Conservation (phyloP, 1,284 basidiomycete species). For the Peniophora sp. region DNA sequence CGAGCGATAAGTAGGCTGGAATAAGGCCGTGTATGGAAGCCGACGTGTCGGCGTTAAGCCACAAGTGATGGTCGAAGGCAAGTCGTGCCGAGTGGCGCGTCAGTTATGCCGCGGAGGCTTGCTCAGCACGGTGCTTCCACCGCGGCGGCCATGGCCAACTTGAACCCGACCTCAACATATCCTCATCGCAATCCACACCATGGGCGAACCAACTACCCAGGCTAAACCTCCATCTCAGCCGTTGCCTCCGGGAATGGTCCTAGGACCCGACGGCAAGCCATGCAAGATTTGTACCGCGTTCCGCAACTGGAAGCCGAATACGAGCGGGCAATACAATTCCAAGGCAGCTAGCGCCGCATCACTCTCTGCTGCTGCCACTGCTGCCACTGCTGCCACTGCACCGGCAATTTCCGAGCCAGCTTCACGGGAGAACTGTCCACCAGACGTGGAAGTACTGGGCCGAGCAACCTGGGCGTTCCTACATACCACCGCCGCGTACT, state of each 20-base stretch:
- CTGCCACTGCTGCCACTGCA: slow-evolving; percentile 12
- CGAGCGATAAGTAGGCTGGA: too few relatives aligned
- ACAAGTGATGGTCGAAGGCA: too few relatives aligned
- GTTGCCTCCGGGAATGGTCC: slow-evolving; percentile 70
- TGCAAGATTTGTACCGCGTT: slow-evolving; percentile 88
- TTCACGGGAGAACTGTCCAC: slow-evolving; percentile 71
- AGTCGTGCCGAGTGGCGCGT: too few relatives aligned
- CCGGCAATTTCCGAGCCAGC: slow-evolving; percentile 13
- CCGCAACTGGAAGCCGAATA: slow-evolving; percentile 58
- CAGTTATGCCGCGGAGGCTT: too few relatives aligned
- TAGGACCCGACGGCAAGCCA: slow-evolving; percentile 89
- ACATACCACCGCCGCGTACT: slow-evolving; percentile 89
- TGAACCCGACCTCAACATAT: too few relatives aligned
- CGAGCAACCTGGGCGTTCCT: slow-evolving; percentile 94
- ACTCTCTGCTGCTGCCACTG: slow-evolving; percentile 23
- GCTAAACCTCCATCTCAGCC: not conserved
- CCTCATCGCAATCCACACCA: too few relatives aligned
- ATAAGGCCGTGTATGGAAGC: too few relatives aligned
- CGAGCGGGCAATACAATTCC: slow-evolving; percentile 20
- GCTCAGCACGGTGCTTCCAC: too few relatives aligned
- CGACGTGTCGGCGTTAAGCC: too few relatives aligned
- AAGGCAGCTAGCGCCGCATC: slow-evolving; percentile 33
- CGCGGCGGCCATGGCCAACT: too few relatives aligned
- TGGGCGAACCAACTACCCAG: too few relatives aligned
- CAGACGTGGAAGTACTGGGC: slow-evolving; percentile 82